These are phyloP conservation scores for Pestalotiopsis sp. DNA, from an alignment of 2,329 filamentous ascomycete genomes.

Conservation along the genomic window DNA sequence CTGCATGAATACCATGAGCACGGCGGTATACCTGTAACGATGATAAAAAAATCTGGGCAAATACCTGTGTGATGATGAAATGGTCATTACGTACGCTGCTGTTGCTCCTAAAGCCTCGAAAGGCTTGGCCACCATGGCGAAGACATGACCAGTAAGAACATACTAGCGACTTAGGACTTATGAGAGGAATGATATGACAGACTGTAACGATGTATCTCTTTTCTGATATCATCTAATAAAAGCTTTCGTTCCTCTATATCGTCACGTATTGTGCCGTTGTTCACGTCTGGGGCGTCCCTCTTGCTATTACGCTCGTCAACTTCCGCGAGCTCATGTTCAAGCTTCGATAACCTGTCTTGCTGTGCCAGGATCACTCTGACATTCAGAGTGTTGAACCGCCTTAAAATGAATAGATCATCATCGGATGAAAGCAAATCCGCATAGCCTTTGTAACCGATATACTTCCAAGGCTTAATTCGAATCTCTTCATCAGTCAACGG, in stretches of 20 bases:
- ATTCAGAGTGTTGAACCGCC: conserved; percentile 33
- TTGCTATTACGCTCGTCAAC: background rate
- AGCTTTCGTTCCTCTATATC: conserved; percentile 19
- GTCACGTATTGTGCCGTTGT: conserved; percentile 30
- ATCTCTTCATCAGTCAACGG: background rate
- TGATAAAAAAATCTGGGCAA: background rate
- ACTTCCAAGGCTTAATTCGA: background rate
- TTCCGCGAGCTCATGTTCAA: conserved; percentile 24
- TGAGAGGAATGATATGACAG: background rate
- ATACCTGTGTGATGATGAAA: too few relatives aligned
- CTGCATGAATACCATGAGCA: conserved; percentile 20
- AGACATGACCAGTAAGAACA: conserved; percentile 19
- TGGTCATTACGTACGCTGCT: conserved; percentile 2
- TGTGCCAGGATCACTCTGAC: conserved; percentile 30
- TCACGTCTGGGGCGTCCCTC: background rate
- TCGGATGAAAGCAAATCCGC: conserved; percentile 14
- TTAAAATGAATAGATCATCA: conserved; percentile 32
- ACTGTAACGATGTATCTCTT: background rate
- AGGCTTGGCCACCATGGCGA: conserved; percentile 20
- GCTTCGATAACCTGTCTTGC: conserved; percentile 33
- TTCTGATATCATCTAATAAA: background rate
- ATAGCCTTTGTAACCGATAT: background rate
- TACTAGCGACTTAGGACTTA: too few relatives aligned
- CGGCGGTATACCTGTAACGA: conserved; percentile 16
- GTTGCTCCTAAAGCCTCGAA: conserved; percentile 22